Percentiles rank a stretch among this genome's conserved stretches.
Evolutionary conservation across 2,329 filamentous ascomycete genomes (phyloP).

Genomic region (Beauveria sp.): DNA sequence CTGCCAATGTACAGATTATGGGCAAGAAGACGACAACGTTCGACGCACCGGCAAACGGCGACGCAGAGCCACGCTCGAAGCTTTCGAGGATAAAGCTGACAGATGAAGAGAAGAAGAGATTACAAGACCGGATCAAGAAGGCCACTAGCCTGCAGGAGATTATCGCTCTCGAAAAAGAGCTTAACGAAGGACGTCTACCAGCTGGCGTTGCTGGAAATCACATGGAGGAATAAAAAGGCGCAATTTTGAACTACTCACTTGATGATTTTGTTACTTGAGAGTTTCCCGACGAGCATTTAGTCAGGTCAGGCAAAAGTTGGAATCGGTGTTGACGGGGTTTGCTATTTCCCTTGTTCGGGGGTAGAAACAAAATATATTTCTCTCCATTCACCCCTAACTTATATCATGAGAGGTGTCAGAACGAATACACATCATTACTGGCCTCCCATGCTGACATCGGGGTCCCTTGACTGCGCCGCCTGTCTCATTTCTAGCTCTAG

Average conservation of each 20-base stretch:
- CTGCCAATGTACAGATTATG: slow-evolving; percentile 53
- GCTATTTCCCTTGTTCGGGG: not conserved
- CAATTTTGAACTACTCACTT: slow-evolving; percentile 1
- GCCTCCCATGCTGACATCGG: slow-evolving; percentile 49
- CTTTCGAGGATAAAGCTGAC: slow-evolving; percentile 77
- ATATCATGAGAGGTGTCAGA: not conserved
- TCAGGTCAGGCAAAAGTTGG: slow-evolving; percentile 6
- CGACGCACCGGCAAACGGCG: slow-evolving; percentile 43
- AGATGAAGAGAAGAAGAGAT: slow-evolving; percentile 75
- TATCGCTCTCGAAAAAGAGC: slow-evolving; percentile 78
- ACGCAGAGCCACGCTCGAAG: slow-evolving; percentile 42
- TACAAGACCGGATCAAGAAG: slow-evolving; percentile 81
- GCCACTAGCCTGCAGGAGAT: slow-evolving; percentile 89
- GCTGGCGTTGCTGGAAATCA: slow-evolving; percentile 49
- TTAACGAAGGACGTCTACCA: slow-evolving; percentile 83
- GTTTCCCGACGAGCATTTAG: not conserved
- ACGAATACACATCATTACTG: not conserved
- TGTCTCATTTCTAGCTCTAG: slow-evolving; percentile 49
- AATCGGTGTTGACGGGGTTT: slow-evolving; percentile 11
- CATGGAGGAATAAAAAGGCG: slow-evolving; percentile 50
- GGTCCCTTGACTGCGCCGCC: slow-evolving; percentile 33
- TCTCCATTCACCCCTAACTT: not conserved
- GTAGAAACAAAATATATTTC: not conserved
- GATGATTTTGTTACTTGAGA: not conserved
- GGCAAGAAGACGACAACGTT: slow-evolving; percentile 74